Base-by-base conservation (phyloP, 2,329 filamentous ascomycete species). In the Cladophialophora carrionii region DNA sequence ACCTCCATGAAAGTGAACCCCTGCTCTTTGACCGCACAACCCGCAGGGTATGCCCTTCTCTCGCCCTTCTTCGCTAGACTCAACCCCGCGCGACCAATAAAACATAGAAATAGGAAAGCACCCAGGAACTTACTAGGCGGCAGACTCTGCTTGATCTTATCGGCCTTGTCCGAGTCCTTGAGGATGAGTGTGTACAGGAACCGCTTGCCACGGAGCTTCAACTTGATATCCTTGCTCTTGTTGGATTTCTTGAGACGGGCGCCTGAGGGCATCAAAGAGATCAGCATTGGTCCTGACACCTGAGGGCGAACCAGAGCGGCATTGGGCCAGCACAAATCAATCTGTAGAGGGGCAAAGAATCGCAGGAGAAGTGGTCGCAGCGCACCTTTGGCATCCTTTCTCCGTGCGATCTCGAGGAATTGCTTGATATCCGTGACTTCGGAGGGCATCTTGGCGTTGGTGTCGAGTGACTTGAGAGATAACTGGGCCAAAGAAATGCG, bases 351-450 rank as follows among this genome's bases (percentile, higher is more conserved):
- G n/a, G 37, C 6, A 29, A 29, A 3, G 26, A 29, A 29, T n/a
- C n/a, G n/a, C n/a, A 17, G 34, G 34, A 41, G 34, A 41, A 17
- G 14, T 17, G 34, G 17, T n/a, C 46, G 61, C 66, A 66, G 93
- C 92, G 78, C 91, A 99, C 95, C 96, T 81, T 91, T 96, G 81
- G 95, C 95, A 89, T 99, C 96, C 87, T 96, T 96, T 82, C 95
- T 91, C 84, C 94, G 90, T 89, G 91, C 96, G 88, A 99, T 96
- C 90, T 98, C 95, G 83, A 99, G 96, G 91, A 99, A 99, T 88
- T 96, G 81, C 81, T 99, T 98, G 88, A 98, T 98, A 82, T 98
- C 95, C 80, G 88, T 91, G 82, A 97, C 90, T 91, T 98, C 92
- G 79, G 88, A 87, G 89, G 95, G 94, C 95, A 99, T 99, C 83